These are phyloP conservation scores for Brassica cretica DNA, from an alignment of 345 rosid species.

Conservation along the genomic window DNA sequence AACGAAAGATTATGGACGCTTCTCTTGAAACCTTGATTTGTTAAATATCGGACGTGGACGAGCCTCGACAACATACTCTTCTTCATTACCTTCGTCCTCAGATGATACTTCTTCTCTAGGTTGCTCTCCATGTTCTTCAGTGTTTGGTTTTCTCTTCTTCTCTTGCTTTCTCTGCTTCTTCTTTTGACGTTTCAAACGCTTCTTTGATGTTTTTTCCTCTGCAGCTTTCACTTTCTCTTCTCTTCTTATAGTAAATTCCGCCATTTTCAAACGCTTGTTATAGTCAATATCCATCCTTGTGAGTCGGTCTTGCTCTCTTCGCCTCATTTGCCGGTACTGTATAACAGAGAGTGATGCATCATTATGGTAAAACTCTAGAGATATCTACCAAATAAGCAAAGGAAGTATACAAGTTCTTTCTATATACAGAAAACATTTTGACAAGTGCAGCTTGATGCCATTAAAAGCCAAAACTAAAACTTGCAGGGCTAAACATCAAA, in stretches of 20 bases:
- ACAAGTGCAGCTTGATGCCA: background rate
- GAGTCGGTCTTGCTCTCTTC: conserved; percentile 89
- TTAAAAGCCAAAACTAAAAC: background rate
- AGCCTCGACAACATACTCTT: conserved; percentile 39
- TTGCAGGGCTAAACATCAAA: background rate
- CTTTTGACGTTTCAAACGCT: conserved; percentile 82
- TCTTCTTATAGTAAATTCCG: conserved; percentile 73
- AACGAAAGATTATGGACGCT: conserved; percentile 13
- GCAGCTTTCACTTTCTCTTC: conserved; percentile 80
- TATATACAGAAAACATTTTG: background rate
- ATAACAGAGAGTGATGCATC: conserved; percentile 14
- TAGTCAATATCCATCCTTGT: conserved; percentile 86
- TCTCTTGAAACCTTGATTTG: conserved; percentile 27
- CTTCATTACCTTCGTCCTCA: conserved; percentile 50
- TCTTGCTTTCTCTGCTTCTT: conserved; percentile 72
- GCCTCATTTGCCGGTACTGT: conserved; percentile 96
- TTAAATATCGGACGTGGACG: conserved; percentile 34
- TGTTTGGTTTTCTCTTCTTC: conserved; percentile 56
- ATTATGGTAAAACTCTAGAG: background rate
- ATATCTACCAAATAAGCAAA: background rate
- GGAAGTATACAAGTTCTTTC: background rate
- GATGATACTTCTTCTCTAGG: conserved; percentile 51
- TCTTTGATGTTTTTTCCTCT: conserved; percentile 83
- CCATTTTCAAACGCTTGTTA: conserved; percentile 68
- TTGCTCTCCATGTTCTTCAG: conserved; percentile 46